Conservation (phyloP, 768 basidiomycete species). For the Hygrocybe coccinea region DNA sequence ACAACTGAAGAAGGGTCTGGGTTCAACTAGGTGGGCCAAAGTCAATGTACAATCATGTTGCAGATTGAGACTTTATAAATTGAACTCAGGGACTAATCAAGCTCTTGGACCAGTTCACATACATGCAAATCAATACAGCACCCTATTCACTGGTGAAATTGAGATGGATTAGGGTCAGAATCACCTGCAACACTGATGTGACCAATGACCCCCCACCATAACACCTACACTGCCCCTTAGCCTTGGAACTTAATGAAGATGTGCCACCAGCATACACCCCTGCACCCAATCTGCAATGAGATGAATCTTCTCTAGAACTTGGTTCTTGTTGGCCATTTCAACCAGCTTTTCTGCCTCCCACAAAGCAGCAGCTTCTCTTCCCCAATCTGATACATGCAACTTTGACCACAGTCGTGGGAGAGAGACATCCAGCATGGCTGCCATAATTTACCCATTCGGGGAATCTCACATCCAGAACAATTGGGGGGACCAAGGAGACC, state of each 20-base stretch:
- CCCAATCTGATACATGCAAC: constrained; percentile 41
- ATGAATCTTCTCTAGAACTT: constrained; percentile 58
- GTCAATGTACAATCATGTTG: too few species aligned
- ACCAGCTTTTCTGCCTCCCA: constrained; percentile 23
- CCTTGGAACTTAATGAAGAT: constrained; percentile 1
- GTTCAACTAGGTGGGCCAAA: too few species aligned
- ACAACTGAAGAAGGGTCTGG: too few species aligned
- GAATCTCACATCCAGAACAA: constrained; percentile 99
- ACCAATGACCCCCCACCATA: too few species aligned
- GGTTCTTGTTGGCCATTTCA: constrained; percentile 39
- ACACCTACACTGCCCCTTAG: too few species aligned
- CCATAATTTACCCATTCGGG: constrained; percentile 99
- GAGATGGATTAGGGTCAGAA: too few species aligned
- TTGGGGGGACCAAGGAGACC: constrained; percentile 99
- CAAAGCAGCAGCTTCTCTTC: constrained; percentile 11
- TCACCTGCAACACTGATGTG: too few species aligned
- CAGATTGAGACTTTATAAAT: too few species aligned
- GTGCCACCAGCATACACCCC: constrained; percentile 69
- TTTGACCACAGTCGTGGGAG: constrained; percentile 99
- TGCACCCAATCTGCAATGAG: constrained; percentile 45
- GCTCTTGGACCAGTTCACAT: too few species aligned
- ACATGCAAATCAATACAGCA: too few species aligned
- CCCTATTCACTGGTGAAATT: too few species aligned
- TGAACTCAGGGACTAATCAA: too few species aligned
- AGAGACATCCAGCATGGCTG: constrained; percentile 84